A percentile compares a stretch with the other conserved stretches of the same genome.
phyloP scores from a whole-genome alignment of 1,284 basidiomycete genomes.

The Hortiboletus rubellus region DNA sequence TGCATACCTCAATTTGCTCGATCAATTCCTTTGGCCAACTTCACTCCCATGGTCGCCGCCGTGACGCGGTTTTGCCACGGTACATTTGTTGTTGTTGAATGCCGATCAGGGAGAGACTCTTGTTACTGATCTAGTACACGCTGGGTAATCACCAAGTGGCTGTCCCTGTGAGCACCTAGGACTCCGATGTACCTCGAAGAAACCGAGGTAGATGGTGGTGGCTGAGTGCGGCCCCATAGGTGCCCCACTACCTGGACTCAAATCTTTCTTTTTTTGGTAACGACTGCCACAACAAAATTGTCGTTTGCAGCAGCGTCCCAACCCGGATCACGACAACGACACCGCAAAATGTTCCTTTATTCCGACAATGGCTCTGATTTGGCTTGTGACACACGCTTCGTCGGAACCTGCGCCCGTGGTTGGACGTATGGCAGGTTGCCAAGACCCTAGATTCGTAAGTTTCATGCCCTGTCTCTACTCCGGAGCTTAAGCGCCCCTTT shows the following conservation, averaged over 20 bases:
- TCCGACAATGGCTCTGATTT: background rate
- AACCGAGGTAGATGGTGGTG: background rate
- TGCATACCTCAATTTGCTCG: too few species aligned
- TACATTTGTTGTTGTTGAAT: background rate
- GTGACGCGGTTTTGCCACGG: constrained; percentile 6
- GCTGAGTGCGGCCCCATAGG: background rate
- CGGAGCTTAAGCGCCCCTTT: constrained; percentile 38
- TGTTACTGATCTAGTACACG: constrained; percentile 16
- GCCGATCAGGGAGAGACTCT: constrained; percentile 12
- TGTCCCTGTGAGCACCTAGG: background rate
- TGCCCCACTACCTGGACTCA: background rate
- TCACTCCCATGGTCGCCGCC: constrained; percentile 6
- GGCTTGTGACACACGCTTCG: background rate
- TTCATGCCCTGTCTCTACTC: constrained; percentile 18
- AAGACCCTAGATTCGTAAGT: constrained; percentile 27
- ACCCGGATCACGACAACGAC: background rate
- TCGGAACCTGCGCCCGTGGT: constrained; percentile 15
- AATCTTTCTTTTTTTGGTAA: background rate
- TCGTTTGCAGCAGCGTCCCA: background rate
- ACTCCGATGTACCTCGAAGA: constrained; percentile 1
- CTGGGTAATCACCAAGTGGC: background rate
- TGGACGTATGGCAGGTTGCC: background rate
- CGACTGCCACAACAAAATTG: background rate
- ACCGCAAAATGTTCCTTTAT: background rate
- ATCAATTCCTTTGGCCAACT: background rate